phyloP scores from a whole-genome alignment of 2,329 filamentous ascomycete genomes.

The Colletotrichum sansevieriae region DNA sequence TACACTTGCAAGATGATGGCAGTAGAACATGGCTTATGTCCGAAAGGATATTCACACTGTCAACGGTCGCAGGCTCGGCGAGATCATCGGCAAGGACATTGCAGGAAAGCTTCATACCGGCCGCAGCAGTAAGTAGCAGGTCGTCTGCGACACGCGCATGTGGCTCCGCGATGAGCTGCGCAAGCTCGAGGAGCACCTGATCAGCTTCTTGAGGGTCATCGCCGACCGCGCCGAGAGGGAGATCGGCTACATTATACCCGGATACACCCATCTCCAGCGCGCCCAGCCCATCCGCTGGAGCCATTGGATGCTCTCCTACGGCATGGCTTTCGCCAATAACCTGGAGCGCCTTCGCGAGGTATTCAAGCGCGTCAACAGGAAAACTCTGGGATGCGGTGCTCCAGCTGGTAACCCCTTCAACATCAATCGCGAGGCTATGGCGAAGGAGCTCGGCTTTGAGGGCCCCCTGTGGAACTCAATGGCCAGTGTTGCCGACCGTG shows the following conservation, averaged over 20 bases:
- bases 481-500: slow-evolving; percentile 80
- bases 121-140: slow-evolving; percentile 79
- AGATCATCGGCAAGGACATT: slow-evolving; percentile 78
- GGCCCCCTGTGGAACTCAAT: slow-evolving; percentile 82
- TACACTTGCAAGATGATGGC: too few species aligned
- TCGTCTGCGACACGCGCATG: slow-evolving; percentile 79
- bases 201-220: slow-evolving; percentile 45
- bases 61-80: slow-evolving; percentile 70
- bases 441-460: slow-evolving; percentile 84
- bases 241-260: slow-evolving; percentile 48
- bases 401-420: slow-evolving; percentile 86
- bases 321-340: slow-evolving; percentile 77
- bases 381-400: slow-evolving; percentile 80
- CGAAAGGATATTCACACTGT: slow-evolving; percentile 63
- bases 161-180: slow-evolving; percentile 59
- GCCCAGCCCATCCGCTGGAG: slow-evolving; percentile 85
- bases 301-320: slow-evolving; percentile 85
- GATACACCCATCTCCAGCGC: slow-evolving; percentile 53
- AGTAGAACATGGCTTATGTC: too few species aligned
- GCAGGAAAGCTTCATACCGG: slow-evolving; percentile 80
- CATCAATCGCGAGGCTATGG: slow-evolving; percentile 84
- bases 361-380: slow-evolving; percentile 78
- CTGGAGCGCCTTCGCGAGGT: slow-evolving; percentile 82
- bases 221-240: slow-evolving; percentile 45
- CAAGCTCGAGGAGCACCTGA: slow-evolving; percentile 46